phyloP scores from a whole-genome alignment of 805 yeast species.

The Teunomyces aglyptinius region DNA sequence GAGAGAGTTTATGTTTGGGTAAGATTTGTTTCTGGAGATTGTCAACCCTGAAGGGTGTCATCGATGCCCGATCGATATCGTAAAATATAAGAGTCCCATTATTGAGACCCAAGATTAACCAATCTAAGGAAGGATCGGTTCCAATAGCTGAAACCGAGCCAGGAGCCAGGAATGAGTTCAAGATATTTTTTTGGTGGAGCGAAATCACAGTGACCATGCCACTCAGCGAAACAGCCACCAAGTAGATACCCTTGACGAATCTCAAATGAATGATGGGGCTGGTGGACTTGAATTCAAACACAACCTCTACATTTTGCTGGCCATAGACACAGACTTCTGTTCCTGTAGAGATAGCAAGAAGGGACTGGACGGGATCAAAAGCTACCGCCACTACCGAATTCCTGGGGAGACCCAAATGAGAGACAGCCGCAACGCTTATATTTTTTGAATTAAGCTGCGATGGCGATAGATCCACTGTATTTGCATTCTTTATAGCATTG shows the following conservation, averaged over 20 bases:
- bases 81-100: conserved; percentile 72
- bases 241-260: conserved; percentile 78
- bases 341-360: conserved; percentile 77
- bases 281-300: conserved; percentile 51
- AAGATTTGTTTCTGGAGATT: conserved; percentile 64
- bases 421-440: conserved; percentile 23
- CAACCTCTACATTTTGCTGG: conserved; percentile 73
- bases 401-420: conserved; percentile 41
- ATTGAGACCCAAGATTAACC: conserved; percentile 75
- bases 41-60: conserved; percentile 65
- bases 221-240: conserved; percentile 65
- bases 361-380: conserved; percentile 84
- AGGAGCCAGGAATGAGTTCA: conserved; percentile 61
- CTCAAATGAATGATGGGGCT: conserved; percentile 53
- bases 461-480: conserved; percentile 30
- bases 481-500: conserved; percentile 37
- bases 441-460: conserved; percentile 30
- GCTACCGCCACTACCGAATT: conserved; percentile 70
- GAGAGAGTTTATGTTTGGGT: conserved; percentile 57
- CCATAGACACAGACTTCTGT: conserved; percentile 82
- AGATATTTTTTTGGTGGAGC: conserved; percentile 55
- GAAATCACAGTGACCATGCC: conserved; percentile 70
- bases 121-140: conserved; percentile 85
- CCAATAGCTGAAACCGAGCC: conserved; percentile 67
- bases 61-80: conserved; percentile 75